phyloP scores from a whole-genome alignment of 2,329 filamentous ascomycete species.

The Fusarium torulosum region DNA sequence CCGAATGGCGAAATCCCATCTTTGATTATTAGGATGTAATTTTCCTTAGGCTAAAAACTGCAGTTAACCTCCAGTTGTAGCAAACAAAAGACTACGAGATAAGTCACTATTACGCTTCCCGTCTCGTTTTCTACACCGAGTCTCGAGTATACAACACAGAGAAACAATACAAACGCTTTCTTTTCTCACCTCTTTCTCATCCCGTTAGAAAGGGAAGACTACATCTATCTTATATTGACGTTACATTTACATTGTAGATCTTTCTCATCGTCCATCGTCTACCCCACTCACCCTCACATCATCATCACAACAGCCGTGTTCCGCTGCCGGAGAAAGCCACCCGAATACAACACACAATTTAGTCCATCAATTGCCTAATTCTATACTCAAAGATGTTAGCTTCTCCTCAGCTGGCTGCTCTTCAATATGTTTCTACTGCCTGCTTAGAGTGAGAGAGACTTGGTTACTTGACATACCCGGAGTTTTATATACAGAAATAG shows the following conservation, averaged over 20 bases:
- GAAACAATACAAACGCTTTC: neutral
- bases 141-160: too few species aligned
- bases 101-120: neutral
- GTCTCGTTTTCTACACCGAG: neutral
- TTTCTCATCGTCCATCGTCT: neutral
- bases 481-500: neutral
- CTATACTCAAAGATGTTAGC: neutral
- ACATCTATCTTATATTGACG: constrained; percentile 1
- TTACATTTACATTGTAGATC: constrained; percentile 9
- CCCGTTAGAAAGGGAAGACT: neutral
- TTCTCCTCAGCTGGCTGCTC: neutral
- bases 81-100: neutral
- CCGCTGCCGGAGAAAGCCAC: constrained; percentile 18
- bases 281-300: constrained; percentile 4
- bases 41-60: constrained; percentile 9
- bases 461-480: neutral
- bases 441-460: neutral
- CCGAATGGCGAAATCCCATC: constrained; percentile 13
- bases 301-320: constrained; percentile 25
- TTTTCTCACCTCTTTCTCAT: neutral
- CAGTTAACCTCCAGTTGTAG: neutral
- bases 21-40: neutral
- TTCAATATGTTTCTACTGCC: neutral
- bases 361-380: constrained; percentile 22
- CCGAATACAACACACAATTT: neutral